Evolutionary conservation across 176 grass and related monocot genomes (phyloP), one percentile per base, ranked within the genome.

Genomic region (Coix lacrymajobi): DNA sequence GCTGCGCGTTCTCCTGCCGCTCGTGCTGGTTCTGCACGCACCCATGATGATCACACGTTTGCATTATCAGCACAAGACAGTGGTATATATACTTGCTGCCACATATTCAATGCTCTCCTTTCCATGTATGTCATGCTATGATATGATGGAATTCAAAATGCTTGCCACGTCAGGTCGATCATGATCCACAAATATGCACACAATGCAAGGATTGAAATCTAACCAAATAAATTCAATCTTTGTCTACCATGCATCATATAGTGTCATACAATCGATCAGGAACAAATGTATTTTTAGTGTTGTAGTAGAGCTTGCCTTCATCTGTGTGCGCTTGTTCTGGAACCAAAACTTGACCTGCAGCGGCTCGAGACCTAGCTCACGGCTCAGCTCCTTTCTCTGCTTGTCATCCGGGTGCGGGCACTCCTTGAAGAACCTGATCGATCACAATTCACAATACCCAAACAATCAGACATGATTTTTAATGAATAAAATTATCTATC

Each of bases 311-410:
- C 67, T 85, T 73, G 86, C 94, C 94, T 97, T 97, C 89, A 94
- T 92, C 77, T 97, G 94, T 5, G 94, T 97, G 86, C 94, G 94
- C 91, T 97, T 94, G 79, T 97, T 97, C 79, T 97, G 94, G 70
- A 97, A 97, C 94, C 94, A 97, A 19, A 97, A 97, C 83, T 97
- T 97, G 68, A 97, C 77, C 44, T 97, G 94, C 49, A 94, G 85
- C 3, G 94, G 94, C 60, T 94, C 94, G 4, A 97, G 81, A 7
- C 72, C 79, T 1, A 97, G 94, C 79, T 97, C 91, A 15, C 89
- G 85, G 72, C 94, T 88, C 10, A 97, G 87, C 70, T 97, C 94
- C 85, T 97, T 97, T 61, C 94, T 67, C 66, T 97, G 94, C 80
- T 97, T 97, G 87, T 97, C 94, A 17, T 97, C 94, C 4, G 94